Percentiles rank a stretch among this genome's conserved stretches.
phyloP scores from a whole-genome alignment of 371 early-diverging fungal species.

The Encephalitozoon romaleae region DNA sequence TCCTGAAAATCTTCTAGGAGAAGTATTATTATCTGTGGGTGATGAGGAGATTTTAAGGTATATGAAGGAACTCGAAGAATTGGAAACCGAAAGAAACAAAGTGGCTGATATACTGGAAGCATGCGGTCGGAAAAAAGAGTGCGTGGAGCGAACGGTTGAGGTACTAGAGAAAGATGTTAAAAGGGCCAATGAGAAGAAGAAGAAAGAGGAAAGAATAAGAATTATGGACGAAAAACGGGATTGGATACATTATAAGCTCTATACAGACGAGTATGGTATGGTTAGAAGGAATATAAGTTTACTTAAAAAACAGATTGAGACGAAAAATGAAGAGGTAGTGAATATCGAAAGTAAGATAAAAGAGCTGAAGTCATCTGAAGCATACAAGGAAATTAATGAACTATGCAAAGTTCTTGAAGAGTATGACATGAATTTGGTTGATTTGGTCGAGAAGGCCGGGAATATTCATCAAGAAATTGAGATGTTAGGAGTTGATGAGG shows the following conservation, averaged over 20 bases:
- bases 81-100: constrained; percentile 17
- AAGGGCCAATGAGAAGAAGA: constrained; percentile 37
- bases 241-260: constrained; percentile 26
- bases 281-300: constrained; percentile 13
- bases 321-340: constrained; percentile 7
- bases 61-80: constrained; percentile 18
- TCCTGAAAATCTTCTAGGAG: constrained; percentile 52
- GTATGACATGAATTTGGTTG: neutral
- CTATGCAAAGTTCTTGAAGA: neutral
- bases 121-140: constrained; percentile 9
- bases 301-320: constrained; percentile 25
- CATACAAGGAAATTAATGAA: neutral
- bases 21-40: constrained; percentile 30
- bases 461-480: neutral
- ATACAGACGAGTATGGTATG: constrained; percentile 22
- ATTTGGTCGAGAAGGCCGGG: neutral
- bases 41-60: constrained; percentile 24
- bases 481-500: constrained; percentile 15
- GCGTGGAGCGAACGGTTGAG: constrained; percentile 26
- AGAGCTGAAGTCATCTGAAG: constrained; percentile 21
- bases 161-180: constrained; percentile 39
- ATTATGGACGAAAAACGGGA: constrained; percentile 39
- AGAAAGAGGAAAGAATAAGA: constrained; percentile 38
- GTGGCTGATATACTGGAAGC: constrained; percentile 1
- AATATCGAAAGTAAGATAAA: constrained; percentile 43